Evolutionary conservation across 2,329 filamentous ascomycete genomes (phyloP).

Genomic region (Nemania sp.): DNA sequence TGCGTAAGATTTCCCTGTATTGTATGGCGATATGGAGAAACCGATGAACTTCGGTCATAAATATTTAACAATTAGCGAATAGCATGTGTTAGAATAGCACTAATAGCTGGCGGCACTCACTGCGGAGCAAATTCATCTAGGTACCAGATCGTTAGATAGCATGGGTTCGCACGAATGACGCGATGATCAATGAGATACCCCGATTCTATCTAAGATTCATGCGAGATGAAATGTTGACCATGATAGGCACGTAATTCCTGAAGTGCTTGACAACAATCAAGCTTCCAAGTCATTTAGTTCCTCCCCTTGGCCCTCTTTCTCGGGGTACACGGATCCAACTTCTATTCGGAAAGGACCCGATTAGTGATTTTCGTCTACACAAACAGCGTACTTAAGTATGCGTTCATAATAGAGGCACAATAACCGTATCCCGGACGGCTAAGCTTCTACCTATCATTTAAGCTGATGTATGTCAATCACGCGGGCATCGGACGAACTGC

Average conservation of each 20-base stretch:
- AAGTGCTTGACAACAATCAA: not conserved
- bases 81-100: constrained; percentile 11
- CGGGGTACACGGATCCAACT: not conserved
- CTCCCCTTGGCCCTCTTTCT: not conserved
- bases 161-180: not conserved
- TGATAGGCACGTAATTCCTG: constrained; percentile 3
- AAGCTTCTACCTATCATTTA: constrained; percentile 11
- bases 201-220: constrained; percentile 6
- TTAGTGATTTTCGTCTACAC: constrained; percentile 3
- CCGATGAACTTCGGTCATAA: constrained; percentile 10
- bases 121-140: constrained; percentile 8
- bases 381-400: not conserved
- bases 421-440: constrained; percentile 17
- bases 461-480: constrained; percentile 9
- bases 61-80: constrained; percentile 34
- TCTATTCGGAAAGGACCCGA: not conserved
- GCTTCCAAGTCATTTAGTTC: not conserved
- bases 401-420: not conserved
- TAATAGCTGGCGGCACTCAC: constrained; percentile 5
- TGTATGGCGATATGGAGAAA: constrained; percentile 10
- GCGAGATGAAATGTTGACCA: not conserved
- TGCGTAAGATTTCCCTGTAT: not conserved
- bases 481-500: constrained; percentile 19
- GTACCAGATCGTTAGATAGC: constrained; percentile 9
- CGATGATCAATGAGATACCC: constrained; percentile 31